Conservation (phyloP, 2,329 filamentous ascomycete species). For the Bipolaris zeicola region DNA sequence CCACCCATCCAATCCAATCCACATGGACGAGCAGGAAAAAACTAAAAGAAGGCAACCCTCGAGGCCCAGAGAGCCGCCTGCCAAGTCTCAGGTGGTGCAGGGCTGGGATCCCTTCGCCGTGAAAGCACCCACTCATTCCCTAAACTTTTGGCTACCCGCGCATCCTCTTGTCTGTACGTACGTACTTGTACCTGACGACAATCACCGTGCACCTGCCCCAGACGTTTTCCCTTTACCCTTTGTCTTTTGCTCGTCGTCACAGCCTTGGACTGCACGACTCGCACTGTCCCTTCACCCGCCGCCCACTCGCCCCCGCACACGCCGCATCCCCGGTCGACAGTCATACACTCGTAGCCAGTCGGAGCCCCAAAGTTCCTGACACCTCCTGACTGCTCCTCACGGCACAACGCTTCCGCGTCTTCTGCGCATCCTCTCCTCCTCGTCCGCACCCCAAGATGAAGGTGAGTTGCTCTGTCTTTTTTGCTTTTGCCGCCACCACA, state of each 20-base stretch:
- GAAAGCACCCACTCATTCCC: conserved; percentile 13
- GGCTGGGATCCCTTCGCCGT: conserved; percentile 16
- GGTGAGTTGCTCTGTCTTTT: conserved; percentile 15
- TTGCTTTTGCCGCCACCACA: conserved; percentile 10
- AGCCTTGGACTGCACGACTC: not conserved
- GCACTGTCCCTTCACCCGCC: conserved; percentile 7
- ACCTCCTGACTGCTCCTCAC: conserved; percentile 14
- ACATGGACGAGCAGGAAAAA: no score
- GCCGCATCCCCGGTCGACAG: conserved; percentile 13
- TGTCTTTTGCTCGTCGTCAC: not conserved
- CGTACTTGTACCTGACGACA: conserved; percentile 6
- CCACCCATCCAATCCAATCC: no score
- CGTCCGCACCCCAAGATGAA: conserved; percentile 22
- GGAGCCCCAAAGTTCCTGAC: not conserved
- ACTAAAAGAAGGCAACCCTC: no score
- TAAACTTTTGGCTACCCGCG: conserved; percentile 9
- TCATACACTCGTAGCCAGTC: conserved; percentile 2
- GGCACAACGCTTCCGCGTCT: conserved; percentile 17
- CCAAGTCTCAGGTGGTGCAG: conserved; percentile 10
- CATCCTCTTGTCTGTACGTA: conserved; percentile 4
- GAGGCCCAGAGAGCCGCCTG: not conserved
- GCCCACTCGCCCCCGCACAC: conserved; percentile 16
- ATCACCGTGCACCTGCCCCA: conserved; percentile 2
- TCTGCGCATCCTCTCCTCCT: conserved; percentile 11
- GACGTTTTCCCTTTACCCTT: not conserved